Evolutionary conservation across 495 filamentous ascomycete genomes (phyloP), one percentile per base, ranked within the genome.

Genomic region (Friedmanniomyces endolithicus): DNA sequence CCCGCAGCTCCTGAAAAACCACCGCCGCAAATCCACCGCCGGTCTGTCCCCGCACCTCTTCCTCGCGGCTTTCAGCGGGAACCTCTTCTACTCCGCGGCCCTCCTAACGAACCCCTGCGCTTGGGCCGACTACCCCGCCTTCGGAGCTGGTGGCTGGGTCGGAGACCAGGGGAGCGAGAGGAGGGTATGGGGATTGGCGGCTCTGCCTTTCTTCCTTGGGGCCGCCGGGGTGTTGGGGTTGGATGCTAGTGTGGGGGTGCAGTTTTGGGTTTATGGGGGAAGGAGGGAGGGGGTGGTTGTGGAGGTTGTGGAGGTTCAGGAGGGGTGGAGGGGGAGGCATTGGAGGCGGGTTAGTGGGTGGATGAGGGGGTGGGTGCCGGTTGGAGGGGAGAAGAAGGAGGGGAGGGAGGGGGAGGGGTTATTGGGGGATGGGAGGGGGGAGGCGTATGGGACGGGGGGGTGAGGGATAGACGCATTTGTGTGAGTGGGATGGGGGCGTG

Each of bases 1-100:
- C 17, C 84, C 84, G 3, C 84, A 87, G 60, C 75, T 87, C 29
- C 75, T 79, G 68, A 81, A 84, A 58, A 87, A 87, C 68, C 76
- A 78, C 57, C 55, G 66, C 52, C 81, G 84, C 52, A 78, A 76
- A 61, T 84, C 81, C 52, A 87, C 84, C 8, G 69, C 83, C 20
- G 84, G 84, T 16, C 77, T 87, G n/a, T 82, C 78, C 0, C 80
- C 82, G 1, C 62, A 76, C 1, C 76, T 87, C 39, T 87, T 87
- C 68, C 70, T 79, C 46, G 84, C 84, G 11, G 83, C 84, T 14
- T 87, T 87, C 63, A 75, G 74, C 59, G 84, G 84, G 16, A 87
- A 87, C 64, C 62, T 85, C 46, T 86, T 86, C 72, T 87, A 87
- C 70, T 83, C 80, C 12, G 57, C 72, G 34, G 84, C 83, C 11